Evolutionary conservation across 129 eudicot genomes (phyloP), one percentile per base, ranked within the genome.

Genomic region (Lactuca sativa): DNA sequence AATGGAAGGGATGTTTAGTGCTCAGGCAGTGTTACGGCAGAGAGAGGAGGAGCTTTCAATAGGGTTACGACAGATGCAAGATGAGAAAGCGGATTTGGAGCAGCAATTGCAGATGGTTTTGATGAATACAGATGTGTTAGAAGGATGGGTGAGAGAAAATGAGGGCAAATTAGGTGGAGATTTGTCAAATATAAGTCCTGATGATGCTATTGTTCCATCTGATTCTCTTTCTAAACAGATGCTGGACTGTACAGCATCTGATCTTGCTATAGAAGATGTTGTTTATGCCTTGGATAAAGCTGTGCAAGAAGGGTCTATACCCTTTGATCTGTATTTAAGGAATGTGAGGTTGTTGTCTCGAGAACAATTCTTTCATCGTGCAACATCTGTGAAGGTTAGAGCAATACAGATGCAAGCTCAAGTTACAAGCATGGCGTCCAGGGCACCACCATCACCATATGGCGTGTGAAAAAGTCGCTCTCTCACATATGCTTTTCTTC

Each of bases 341-440:
- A 86, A 68, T 52, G 87, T 92, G 62, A 90, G 98, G 75, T 75
- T 82, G 49, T 74, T 92, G 76, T 86, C 98, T 2, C 82, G 98
- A 0, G 95, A 92, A 72, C 98, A 92, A 72, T 92, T 92, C 59
- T 78, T 92, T 73, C 96, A 86, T 47, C 91, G 98, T 11, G 98
- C 98, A 10, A 86, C 83, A 5, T 59, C 77, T 67, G 80, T 79
- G 7, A 92, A 86, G 53, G 85, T 92, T 55, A 83, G 95, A 76
- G 90, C 85, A 40, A 70, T 79, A 54, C 96, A 92, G 82, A 83
- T 86, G 91, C 98, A 92, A 65, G 86, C 88, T 70, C 95, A 89
- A 73, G 95, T 92, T 69, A 70, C 92, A 13, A 79, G 67, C 68
- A 92, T 92, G 98, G 98, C 96, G 77, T 81, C 91, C 5, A 68